Conservation (phyloP, 1,139 yeast genomes). For the Sugiyamaella grinbergsii region DNA sequence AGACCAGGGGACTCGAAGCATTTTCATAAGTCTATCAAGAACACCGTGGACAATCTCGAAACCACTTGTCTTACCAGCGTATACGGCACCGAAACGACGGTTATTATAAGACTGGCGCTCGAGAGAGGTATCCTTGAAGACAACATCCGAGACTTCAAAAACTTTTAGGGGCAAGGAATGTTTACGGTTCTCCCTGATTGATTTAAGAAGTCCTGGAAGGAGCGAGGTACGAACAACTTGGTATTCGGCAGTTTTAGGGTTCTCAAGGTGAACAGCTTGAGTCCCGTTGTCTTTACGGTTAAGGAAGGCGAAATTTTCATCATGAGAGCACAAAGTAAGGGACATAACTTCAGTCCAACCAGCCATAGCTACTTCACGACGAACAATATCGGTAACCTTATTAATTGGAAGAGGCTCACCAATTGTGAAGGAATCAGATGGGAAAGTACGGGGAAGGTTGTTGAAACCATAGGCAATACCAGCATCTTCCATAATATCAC, state of each 20-base stretch:
- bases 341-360: conserved; percentile 98
- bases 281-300: conserved; percentile 72
- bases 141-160: conserved; percentile 94
- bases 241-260: conserved; percentile 95
- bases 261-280: conserved; percentile 83
- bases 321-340: conserved; percentile 91
- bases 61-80: conserved; percentile 93
- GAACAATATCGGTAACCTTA: conserved; percentile 85
- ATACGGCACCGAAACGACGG: conserved; percentile 93
- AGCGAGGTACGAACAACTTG: conserved; percentile 96
- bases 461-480: conserved; percentile 96
- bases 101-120: conserved; percentile 93
- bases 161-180: conserved; percentile 94
- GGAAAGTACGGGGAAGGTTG: conserved; percentile 79
- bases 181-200: conserved; percentile 93
- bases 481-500: conserved; percentile 99
- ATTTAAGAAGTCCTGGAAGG: conserved; percentile 91
- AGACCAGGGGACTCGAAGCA: conserved; percentile 86
- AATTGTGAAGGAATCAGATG: conserved; percentile 74
- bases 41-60: conserved; percentile 94
- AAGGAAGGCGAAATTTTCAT: conserved; percentile 89
- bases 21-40: conserved; percentile 93
- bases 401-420: conserved; percentile 90
- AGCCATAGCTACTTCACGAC: conserved; percentile 89
- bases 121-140: conserved; percentile 71